Evolutionary conservation across 768 basidiomycete genomes (phyloP).

Genomic region (Candolleomyces efflorescens): DNA sequence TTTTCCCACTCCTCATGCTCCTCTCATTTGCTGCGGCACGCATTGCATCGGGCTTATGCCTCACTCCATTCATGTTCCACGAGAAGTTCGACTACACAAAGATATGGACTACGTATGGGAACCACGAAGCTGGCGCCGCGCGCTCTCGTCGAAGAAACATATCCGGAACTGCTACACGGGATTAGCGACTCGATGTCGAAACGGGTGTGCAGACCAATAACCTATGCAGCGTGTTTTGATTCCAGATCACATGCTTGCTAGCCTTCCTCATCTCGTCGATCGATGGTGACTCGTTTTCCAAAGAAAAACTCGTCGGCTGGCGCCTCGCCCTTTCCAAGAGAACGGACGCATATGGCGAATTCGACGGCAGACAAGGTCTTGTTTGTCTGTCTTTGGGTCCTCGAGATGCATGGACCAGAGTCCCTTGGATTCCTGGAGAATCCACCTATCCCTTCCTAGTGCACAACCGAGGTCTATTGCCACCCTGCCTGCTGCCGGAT

Average conservation of each 20-base stretch:
- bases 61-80: conserved; percentile 5
- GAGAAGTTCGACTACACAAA: neutral
- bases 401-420: conserved; percentile 22
- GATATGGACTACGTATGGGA: neutral
- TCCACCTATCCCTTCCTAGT: conserved; percentile 2
- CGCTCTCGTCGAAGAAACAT: neutral
- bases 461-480: conserved; percentile 16
- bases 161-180: conserved; percentile 8
- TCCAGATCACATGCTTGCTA: conserved; percentile 19
- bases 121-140: conserved; percentile 1
- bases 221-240: conserved; percentile 14
- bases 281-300: conserved; percentile 13
- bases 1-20: neutral
- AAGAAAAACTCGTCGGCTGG: neutral
- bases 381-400: conserved; percentile 24
- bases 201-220: neutral
- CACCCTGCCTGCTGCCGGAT: conserved; percentile 12
- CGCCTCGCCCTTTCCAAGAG: neutral
- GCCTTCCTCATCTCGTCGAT: conserved; percentile 18
- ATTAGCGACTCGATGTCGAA: conserved; percentile 24
- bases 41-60: neutral
- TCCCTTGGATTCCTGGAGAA: conserved; percentile 29
- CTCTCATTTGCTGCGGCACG: neutral
- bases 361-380: conserved; percentile 26
- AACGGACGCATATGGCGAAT: conserved; percentile 17